A percentile compares a stretch with the other conserved stretches of the same genome.
phyloP scores from a whole-genome alignment of 2,329 filamentous ascomycete genomes.

The Beauveria sp. region DNA sequence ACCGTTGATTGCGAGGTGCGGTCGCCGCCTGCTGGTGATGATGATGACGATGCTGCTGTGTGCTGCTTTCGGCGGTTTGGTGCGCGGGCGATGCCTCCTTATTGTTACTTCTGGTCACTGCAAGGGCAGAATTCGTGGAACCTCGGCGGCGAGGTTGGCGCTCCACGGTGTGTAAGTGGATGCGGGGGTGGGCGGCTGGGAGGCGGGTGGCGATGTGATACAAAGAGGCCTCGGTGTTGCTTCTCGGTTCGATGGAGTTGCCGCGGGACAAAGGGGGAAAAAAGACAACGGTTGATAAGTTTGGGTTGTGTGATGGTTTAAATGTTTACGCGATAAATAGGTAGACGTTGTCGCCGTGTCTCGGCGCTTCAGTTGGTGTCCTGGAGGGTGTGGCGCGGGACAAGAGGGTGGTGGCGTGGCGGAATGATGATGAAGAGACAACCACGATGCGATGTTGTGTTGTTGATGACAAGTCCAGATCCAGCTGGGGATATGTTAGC shows the following conservation, averaged over 20 bases:
- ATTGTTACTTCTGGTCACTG: not conserved
- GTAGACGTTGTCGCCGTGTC: too few species aligned
- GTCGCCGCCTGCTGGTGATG: not conserved
- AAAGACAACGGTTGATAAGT: too few species aligned
- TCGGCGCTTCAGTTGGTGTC: too few species aligned
- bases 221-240: not conserved
- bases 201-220: not conserved
- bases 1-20: not conserved
- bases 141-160: conserved; percentile 7
- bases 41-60: not conserved
- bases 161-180: conserved; percentile 10
- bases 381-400: too few species aligned
- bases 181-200: not conserved
- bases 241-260: not conserved
- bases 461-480: too few species aligned
- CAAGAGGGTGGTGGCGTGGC: too few species aligned
- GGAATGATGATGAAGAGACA: too few species aligned
- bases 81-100: not conserved
- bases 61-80: not conserved
- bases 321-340: too few species aligned
- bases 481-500: too few species aligned
- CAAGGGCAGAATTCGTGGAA: not conserved
- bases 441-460: too few species aligned
- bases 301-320: too few species aligned
- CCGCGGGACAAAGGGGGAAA: not conserved